A percentile compares a stretch with the other conserved stretches of the same genome.
phyloP scores from a whole-genome alignment of 208 protist species.

The Trypanosoma avium region DNA sequence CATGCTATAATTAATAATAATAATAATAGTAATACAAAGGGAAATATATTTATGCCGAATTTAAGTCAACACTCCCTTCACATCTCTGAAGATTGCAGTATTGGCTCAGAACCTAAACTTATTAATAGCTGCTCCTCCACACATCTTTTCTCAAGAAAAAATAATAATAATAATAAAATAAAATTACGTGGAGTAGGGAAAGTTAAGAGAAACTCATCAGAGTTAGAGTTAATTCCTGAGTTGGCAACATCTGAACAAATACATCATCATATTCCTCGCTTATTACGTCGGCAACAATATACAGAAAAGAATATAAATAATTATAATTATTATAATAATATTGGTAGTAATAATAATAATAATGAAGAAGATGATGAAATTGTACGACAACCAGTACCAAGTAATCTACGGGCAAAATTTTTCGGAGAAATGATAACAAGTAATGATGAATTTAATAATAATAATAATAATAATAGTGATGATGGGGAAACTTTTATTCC shows the following conservation, averaged over 20 bases:
- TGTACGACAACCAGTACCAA: conserved; percentile 5
- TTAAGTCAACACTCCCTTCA: background rate
- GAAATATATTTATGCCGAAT: background rate
- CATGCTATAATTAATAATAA: background rate
- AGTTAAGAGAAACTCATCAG: background rate
- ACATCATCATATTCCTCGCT: background rate
- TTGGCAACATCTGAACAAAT: background rate
- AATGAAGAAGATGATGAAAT: background rate
- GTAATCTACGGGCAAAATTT: conserved; percentile 8
- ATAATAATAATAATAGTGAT: background rate
- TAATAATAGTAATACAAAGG: background rate
- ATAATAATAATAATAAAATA: no score
- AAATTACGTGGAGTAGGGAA: background rate
- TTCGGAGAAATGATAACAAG: background rate
- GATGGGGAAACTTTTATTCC: conserved; percentile 9
- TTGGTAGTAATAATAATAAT: no score
- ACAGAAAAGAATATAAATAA: no score
- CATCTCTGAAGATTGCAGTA: background rate
- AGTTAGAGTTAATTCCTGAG: background rate
- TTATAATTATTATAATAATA: no score
- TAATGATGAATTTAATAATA: background rate
- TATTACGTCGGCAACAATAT: background rate
- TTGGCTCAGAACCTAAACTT: conserved; percentile 6
- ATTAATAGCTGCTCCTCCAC: background rate
- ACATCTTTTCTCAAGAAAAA: background rate